These are phyloP conservation scores for Penicillium olsonii DNA, from an alignment of 2,329 filamentous ascomycete genomes.

Conservation along the genomic window DNA sequence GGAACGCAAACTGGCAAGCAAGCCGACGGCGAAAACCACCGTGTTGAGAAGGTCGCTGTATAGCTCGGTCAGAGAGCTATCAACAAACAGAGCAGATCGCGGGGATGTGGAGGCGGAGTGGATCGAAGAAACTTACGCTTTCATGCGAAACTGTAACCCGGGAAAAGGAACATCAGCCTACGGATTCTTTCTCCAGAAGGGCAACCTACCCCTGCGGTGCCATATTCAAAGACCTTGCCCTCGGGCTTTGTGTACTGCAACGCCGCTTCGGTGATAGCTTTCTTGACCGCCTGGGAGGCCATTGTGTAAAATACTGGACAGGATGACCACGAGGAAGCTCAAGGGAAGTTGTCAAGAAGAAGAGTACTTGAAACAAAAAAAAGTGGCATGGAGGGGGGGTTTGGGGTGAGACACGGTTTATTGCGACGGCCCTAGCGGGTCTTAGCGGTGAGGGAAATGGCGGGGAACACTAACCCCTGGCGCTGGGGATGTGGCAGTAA, in stretches of 20 bases:
- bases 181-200: neutral
- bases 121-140: conserved; percentile 56
- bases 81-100: conserved; percentile 31
- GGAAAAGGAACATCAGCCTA: conserved; percentile 19
- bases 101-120: conserved; percentile 33
- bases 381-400: conserved; percentile 23
- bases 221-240: conserved; percentile 58
- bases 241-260: conserved; percentile 52
- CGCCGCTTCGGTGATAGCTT: conserved; percentile 51
- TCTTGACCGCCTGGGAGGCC: conserved; percentile 44
- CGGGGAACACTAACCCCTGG: conserved; percentile 11
- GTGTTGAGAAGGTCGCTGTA: conserved; percentile 77
- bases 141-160: conserved; percentile 64
- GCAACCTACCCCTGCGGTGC: conserved; percentile 60
- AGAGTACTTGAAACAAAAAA: conserved; percentile 20
- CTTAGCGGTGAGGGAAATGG: conserved; percentile 25
- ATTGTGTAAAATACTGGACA: conserved; percentile 36
- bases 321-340: too few species aligned
- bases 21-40: conserved; percentile 87
- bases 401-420: conserved; percentile 26
- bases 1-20: conserved; percentile 84
- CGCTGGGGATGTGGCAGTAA: conserved; percentile 17
- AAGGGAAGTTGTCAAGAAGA: conserved; percentile 3
- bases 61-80: conserved; percentile 35
- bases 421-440: conserved; percentile 29